A percentile compares a stretch with the other conserved stretches of the same genome.
Conservation (phyloP, 352 stramenopile species). For the Halophytophthora polymorphica region DNA sequence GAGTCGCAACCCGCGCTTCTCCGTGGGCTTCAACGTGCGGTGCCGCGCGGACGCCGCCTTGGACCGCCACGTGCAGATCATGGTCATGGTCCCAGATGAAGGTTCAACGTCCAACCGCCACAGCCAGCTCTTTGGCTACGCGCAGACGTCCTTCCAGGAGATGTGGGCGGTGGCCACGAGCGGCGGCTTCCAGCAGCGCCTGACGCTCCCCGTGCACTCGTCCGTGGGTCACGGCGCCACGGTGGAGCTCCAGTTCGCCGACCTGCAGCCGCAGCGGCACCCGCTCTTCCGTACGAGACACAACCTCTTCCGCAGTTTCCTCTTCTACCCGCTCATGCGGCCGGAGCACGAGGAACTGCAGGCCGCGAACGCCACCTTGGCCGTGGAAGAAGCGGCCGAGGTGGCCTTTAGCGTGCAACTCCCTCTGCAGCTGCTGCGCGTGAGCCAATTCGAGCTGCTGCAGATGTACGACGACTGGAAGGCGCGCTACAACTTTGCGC, state of each 20-base stretch:
- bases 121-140: conserved; percentile 66
- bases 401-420: conserved; percentile 82
- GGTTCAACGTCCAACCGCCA: conserved; percentile 57
- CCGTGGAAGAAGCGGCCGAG: conserved; percentile 73
- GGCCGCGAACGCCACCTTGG: conserved; percentile 52
- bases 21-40: conserved; percentile 56
- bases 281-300: conserved; percentile 48
- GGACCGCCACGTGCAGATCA: conserved; percentile 71
- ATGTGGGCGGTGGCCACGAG: conserved; percentile 64
- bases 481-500: conserved; percentile 74
- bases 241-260: conserved; percentile 55
- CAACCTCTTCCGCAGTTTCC: conserved; percentile 55
- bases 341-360: conserved; percentile 48
- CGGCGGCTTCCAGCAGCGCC: conserved; percentile 51
- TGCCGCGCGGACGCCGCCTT: conserved; percentile 45
- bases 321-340: conserved; percentile 63
- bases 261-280: conserved; percentile 42
- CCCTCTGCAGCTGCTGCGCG: conserved; percentile 67
- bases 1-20: conserved; percentile 61
- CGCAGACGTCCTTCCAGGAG: conserved; percentile 76
- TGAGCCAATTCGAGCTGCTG: conserved; percentile 67
- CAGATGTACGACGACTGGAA: conserved; percentile 78
- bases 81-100: conserved; percentile 80
- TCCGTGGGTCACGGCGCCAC: conserved; percentile 56
- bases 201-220: conserved; percentile 70